Conservation (phyloP, 768 basidiomycete genomes). For the Dictyophora rubrovolvata region DNA sequence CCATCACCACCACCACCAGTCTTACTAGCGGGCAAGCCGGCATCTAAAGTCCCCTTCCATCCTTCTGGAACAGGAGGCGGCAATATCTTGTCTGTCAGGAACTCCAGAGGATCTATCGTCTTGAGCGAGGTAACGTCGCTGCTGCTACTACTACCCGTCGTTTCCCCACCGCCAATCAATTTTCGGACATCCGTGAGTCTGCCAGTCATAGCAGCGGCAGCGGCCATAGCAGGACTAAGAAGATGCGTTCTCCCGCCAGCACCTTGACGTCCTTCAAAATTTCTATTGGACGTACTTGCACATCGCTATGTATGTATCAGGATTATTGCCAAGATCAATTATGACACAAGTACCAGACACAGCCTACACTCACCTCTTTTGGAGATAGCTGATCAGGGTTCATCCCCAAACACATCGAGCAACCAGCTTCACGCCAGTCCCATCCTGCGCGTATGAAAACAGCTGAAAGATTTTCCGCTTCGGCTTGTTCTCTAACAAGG, state of each 20-base stretch:
- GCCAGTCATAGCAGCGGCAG: conserved; percentile 81
- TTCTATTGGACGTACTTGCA: conserved; percentile 87
- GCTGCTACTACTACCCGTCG: conserved; percentile 31
- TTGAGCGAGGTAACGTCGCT: conserved; percentile 49
- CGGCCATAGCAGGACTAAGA: conserved; percentile 86
- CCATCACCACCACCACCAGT: not conserved
- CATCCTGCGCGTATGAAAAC: conserved; percentile 87
- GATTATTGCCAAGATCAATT: not conserved
- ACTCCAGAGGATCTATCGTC: conserved; percentile 59
- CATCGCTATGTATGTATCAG: conserved; percentile 43
- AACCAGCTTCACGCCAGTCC: conserved; percentile 92
- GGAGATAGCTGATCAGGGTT: conserved; percentile 85
- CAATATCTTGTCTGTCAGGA: conserved; percentile 60
- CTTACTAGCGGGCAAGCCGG: conserved; percentile 30
- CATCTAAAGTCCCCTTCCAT: conserved; percentile 24
- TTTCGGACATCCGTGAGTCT: conserved; percentile 79
- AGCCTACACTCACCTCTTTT: conserved; percentile 28
- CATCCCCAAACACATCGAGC: conserved; percentile 96
- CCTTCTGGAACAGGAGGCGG: conserved; percentile 42
- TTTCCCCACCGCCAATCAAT: conserved; percentile 41
- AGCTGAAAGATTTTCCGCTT: conserved; percentile 77
- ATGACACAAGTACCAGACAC: not conserved
- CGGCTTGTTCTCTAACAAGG: conserved; percentile 81
- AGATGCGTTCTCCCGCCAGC: conserved; percentile 85
- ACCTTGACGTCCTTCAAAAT: conserved; percentile 86